Percentiles rank a stretch among this genome's conserved stretches.
phyloP scores from a whole-genome alignment of 805 yeast species.

The Sugiyamaella marilandica region DNA sequence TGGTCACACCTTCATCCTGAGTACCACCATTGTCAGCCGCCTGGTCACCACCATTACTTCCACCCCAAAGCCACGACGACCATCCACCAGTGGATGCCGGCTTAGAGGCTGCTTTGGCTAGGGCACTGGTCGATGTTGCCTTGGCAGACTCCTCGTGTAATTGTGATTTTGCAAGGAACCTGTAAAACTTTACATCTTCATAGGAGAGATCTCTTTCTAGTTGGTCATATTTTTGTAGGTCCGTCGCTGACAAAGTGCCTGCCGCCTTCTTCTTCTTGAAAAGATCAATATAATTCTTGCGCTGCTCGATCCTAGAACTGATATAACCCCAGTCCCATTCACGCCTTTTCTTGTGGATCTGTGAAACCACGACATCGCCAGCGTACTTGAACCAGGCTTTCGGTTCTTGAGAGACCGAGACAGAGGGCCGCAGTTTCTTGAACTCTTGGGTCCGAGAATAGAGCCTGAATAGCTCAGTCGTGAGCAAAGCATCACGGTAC shows the following conservation, averaged over 20 bases:
- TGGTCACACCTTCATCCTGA: conserved; percentile 40
- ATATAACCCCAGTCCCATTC: conserved; percentile 89
- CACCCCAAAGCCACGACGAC: conserved; percentile 31
- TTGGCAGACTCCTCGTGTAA: conserved; percentile 50
- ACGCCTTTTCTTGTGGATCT: conserved; percentile 73
- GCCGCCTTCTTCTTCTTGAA: conserved; percentile 60
- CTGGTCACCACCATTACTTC: not conserved
- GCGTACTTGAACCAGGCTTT: conserved; percentile 78
- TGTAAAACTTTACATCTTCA: conserved; percentile 80
- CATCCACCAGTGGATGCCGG: conserved; percentile 16
- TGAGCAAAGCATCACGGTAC: conserved; percentile 73
- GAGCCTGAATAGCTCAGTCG: conserved; percentile 78
- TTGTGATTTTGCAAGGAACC: conserved; percentile 71
- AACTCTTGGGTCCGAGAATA: conserved; percentile 71
- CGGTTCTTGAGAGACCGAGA: conserved; percentile 54
- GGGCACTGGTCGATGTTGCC: conserved; percentile 14
- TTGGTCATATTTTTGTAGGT: conserved; percentile 36
- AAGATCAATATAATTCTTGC: conserved; percentile 58
- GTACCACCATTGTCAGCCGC: conserved; percentile 17
- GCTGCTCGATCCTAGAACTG: conserved; percentile 62
- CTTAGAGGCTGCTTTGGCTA: not conserved
- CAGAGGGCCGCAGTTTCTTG: conserved; percentile 61
- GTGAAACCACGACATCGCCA: conserved; percentile 67
- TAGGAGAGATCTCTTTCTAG: conserved; percentile 59
- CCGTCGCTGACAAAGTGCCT: conserved; percentile 25